Percentiles rank a stretch among this genome's conserved stretches.
These are phyloP conservation scores for Avena eriantha DNA, from an alignment of 176 grass and related monocot species.

Conservation along the genomic window DNA sequence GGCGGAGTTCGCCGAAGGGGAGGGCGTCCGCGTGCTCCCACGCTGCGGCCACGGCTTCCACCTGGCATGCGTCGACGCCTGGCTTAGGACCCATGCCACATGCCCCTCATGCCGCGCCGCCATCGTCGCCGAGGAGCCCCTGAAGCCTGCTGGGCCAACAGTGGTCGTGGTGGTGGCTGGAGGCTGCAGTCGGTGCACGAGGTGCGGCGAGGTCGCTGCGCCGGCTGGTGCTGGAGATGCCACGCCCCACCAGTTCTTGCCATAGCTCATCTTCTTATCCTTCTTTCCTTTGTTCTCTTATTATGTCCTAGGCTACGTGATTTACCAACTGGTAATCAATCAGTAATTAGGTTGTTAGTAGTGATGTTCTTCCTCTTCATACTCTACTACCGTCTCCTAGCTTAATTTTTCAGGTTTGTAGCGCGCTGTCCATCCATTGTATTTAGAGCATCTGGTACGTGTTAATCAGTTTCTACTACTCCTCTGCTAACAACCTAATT, in stretches of 20 bases:
- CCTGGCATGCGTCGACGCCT: constrained; percentile 60
- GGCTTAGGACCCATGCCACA: constrained; percentile 51
- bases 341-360: too few relatives aligned
- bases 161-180: neutral
- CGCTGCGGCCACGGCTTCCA: constrained; percentile 68
- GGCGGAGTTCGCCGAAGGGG: constrained; percentile 48
- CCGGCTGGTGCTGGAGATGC: neutral
- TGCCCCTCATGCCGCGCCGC: constrained; percentile 55
- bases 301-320: neutral
- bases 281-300: neutral
- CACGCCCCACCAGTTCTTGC: neutral
- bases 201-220: constrained; percentile 23
- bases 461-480: too few relatives aligned
- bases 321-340: too few relatives aligned
- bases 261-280: neutral
- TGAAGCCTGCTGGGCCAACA: neutral
- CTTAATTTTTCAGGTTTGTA: too few relatives aligned
- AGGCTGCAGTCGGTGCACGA: constrained; percentile 29
- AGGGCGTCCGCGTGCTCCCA: constrained; percentile 55
- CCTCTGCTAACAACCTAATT: too few relatives aligned
- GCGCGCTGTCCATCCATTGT: too few relatives aligned
- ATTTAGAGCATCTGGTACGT: too few relatives aligned
- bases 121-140: neutral
- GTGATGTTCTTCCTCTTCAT: too few relatives aligned
- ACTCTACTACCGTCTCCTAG: too few relatives aligned